These are phyloP conservation scores for Neurospora sp. DNA, from an alignment of 495 filamentous ascomycete genomes.

Conservation along the genomic window DNA sequence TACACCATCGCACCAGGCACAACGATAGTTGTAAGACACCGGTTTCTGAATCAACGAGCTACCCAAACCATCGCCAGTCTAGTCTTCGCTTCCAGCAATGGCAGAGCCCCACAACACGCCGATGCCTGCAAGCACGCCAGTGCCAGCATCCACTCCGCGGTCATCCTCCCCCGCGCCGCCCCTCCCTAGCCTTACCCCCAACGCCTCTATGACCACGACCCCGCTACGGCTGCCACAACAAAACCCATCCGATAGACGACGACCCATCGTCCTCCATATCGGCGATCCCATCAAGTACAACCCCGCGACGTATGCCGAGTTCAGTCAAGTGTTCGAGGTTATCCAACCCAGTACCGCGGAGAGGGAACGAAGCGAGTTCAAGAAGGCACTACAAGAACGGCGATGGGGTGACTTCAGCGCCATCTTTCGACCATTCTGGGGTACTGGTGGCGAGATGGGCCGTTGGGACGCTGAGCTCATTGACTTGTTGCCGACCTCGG, in stretches of 20 bases:
- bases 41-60: rapidly evolving
- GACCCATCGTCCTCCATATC: slow-evolving; percentile 51
- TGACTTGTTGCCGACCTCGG: slow-evolving; percentile 49
- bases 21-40: not conserved
- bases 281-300: slow-evolving; percentile 63
- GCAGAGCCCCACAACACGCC: slow-evolving; percentile 42
- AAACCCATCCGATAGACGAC: slow-evolving; percentile 8
- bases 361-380: slow-evolving; percentile 48
- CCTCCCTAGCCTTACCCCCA: slow-evolving; percentile 13
- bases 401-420: slow-evolving; percentile 64
- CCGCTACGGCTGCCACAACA: slow-evolving; percentile 3
- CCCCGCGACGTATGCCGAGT: slow-evolving; percentile 44
- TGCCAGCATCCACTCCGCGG: slow-evolving; percentile 33
- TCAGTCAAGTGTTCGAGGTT: slow-evolving; percentile 48
- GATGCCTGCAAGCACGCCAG: slow-evolving; percentile 32
- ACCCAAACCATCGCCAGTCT: not conserved
- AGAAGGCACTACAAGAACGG: slow-evolving; percentile 48
- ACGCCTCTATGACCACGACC: slow-evolving; percentile 12
- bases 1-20: not conserved
- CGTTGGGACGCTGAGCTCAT: slow-evolving; percentile 66
- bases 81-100: slow-evolving; percentile 14
- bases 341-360: slow-evolving; percentile 42
- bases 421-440: slow-evolving; percentile 71
- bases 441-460: slow-evolving; percentile 70
- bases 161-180: slow-evolving; percentile 31